Percentiles rank a stretch among this genome's conserved stretches.
Conservation (phyloP, 2,329 filamentous ascomycete species). For the Apiospora pterosperma region DNA sequence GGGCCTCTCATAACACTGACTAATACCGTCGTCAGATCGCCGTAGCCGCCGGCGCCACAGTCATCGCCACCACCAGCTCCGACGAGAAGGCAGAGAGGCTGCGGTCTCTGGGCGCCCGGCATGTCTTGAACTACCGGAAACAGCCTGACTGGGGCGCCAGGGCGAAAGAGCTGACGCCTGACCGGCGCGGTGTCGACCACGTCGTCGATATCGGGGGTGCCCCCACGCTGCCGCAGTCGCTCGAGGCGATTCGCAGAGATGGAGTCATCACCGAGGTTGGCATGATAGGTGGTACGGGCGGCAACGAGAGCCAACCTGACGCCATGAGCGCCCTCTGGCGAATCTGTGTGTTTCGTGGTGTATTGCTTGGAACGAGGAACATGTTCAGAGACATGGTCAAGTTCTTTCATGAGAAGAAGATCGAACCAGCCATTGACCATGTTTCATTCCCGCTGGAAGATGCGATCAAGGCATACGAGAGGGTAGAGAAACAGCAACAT, state of each 20-base stretch:
- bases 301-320: background rate
- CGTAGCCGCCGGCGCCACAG: constrained; percentile 45
- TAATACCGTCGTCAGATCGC: constrained; percentile 29
- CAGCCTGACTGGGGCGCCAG: constrained; percentile 57
- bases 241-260: constrained; percentile 43
- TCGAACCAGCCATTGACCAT: constrained; percentile 13
- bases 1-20: no score
- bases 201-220: constrained; percentile 65
- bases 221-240: constrained; percentile 53
- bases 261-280: constrained; percentile 32
- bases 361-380: constrained; percentile 12
- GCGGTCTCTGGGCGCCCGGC: constrained; percentile 52
- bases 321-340: constrained; percentile 12
- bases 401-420: constrained; percentile 14
- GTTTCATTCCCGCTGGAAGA: constrained; percentile 12
- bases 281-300: constrained; percentile 16
- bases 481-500: constrained; percentile 14
- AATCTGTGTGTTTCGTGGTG: constrained; percentile 11
- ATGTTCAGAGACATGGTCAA: constrained; percentile 14
- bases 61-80: constrained; percentile 58
- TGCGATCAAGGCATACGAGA: constrained; percentile 12
- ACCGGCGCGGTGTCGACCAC: constrained; percentile 54
- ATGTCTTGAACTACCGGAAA: constrained; percentile 59
- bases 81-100: constrained; percentile 51
- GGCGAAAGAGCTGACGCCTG: constrained; percentile 45